Percentiles rank a stretch among this genome's conserved stretches.
Evolutionary conservation across 352 stramenopile species (phyloP).

Genomic region (Phytopythium boreale): DNA sequence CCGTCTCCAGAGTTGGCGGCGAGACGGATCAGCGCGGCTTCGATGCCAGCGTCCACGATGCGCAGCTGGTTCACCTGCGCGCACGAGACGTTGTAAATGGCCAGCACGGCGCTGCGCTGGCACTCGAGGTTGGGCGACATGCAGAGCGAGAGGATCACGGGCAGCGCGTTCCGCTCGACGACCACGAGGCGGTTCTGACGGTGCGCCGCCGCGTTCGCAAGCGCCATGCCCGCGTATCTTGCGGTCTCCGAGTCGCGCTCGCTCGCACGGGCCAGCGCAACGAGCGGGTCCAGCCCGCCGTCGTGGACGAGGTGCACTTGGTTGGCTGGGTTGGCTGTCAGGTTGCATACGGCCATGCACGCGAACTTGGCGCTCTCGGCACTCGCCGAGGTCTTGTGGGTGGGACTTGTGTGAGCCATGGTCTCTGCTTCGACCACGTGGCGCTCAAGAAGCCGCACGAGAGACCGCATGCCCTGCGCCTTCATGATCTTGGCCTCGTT

Average conservation of each 20-base stretch:
- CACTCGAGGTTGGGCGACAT: conserved; percentile 85
- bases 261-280: conserved; percentile 69
- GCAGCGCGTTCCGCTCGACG: conserved; percentile 80
- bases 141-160: conserved; percentile 76
- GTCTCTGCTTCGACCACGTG: conserved; percentile 1
- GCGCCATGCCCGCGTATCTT: conserved; percentile 91
- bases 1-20: conserved; percentile 76
- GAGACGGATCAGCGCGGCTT: conserved; percentile 84
- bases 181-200: conserved; percentile 86
- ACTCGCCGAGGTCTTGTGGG: conserved; percentile 14
- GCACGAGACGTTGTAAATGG: conserved; percentile 95
- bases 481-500: conserved; percentile 86
- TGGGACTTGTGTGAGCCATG: background rate
- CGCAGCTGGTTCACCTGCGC: conserved; percentile 87
- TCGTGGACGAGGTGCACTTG: conserved; percentile 88
- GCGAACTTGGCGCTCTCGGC: conserved; percentile 81
- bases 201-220: conserved; percentile 92
- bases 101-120: conserved; percentile 88
- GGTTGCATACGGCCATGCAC: conserved; percentile 95
- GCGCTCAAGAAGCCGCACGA: conserved; percentile 52
- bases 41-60: conserved; percentile 88
- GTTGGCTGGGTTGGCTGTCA: conserved; percentile 90
- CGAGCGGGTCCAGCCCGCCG: conserved; percentile 62
- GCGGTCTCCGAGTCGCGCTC: conserved; percentile 66
- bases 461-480: conserved; percentile 51